These are phyloP conservation scores for Rheum nobile DNA, from an alignment of 148 eudicot species.

Conservation along the genomic window DNA sequence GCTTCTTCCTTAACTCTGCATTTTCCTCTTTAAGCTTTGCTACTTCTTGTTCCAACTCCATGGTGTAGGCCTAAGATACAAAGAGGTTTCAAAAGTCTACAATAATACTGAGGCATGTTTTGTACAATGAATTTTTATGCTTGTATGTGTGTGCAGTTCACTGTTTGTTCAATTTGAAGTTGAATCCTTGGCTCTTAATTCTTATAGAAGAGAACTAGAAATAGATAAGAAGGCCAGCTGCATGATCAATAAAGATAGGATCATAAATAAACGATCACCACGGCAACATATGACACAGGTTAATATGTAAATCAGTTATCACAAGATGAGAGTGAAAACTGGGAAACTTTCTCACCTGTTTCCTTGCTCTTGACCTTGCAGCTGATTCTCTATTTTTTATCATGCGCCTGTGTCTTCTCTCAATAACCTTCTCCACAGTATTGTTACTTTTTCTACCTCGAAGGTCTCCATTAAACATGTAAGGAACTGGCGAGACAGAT, in stretches of 20 bases:
- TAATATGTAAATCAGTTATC: neutral
- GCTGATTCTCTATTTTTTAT: constrained; percentile 93
- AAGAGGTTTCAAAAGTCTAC: neutral
- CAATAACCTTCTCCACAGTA: constrained; percentile 77
- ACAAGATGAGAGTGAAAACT: neutral
- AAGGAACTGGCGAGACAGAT: constrained; percentile 76
- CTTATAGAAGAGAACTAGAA: too few relatives aligned
- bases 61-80: constrained; percentile 60
- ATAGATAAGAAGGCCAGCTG: too few relatives aligned
- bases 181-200: neutral
- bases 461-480: constrained; percentile 56
- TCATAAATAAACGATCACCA: too few relatives aligned
- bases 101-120: neutral
- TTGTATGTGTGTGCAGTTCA: too few relatives aligned
- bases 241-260: too few relatives aligned
- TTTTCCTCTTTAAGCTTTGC: constrained; percentile 72
- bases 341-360: constrained; percentile 44
- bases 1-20: constrained; percentile 53
- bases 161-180: too few relatives aligned
- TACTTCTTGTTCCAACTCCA: constrained; percentile 83
- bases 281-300: too few relatives aligned
- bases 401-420: constrained; percentile 90
- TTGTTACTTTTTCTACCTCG: constrained; percentile 45
- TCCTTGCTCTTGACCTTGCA: constrained; percentile 91
- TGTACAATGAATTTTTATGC: neutral